Base-by-base conservation (phyloP, 2,329 filamentous ascomycete species). In the Talaromyces verruculosus region DNA sequence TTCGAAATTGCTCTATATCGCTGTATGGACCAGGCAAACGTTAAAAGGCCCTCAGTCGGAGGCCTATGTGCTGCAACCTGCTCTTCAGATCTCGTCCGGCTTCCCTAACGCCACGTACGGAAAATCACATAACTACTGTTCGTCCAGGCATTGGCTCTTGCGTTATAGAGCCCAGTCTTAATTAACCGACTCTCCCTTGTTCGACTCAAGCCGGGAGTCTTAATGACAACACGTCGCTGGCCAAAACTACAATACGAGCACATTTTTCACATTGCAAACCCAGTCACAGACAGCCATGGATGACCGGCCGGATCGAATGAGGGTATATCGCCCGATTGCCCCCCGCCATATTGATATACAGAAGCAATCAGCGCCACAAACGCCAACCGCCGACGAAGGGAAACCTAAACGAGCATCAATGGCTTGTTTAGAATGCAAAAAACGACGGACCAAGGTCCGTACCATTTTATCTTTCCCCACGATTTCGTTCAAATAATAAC, bases 361-460 rank as follows among this genome's bases (percentile, higher is more conserved):
- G 45, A 25, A 30, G 17, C 35, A 17, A n/a, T 53, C 45, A 51
- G 55, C 45, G 2, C 53, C 61, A 57, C 30, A 25, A 51, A 4
- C 61, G 11, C 13, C 64, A 47, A 63, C 64, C 25, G 62, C 70
- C 37, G 76, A 78, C 22, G 76, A 78, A 25, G 67, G 65, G 57
- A 74, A 74, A 59, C 73, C 74, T 55, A 77, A 74, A 65, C 71
- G 77, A 61, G 77, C 75, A 13, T 78, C 77, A 7, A 76, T 74
- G 17, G 77, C 77, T 37, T 79, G 77, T 67, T 71, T 69, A 39
- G 76, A 78, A 68, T 79, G 77, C 68, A 75, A 79, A 67, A 72
- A 69, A 64, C 72, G 76, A 62, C 75, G 77, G 49, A 78, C 75
- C 57, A 78, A 74, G 75, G 77, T 79, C 76, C 49, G 51, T 43